These are phyloP conservation scores for Claviceps monticola DNA, from an alignment of 2,329 filamentous ascomycete genomes.

Conservation along the genomic window DNA sequence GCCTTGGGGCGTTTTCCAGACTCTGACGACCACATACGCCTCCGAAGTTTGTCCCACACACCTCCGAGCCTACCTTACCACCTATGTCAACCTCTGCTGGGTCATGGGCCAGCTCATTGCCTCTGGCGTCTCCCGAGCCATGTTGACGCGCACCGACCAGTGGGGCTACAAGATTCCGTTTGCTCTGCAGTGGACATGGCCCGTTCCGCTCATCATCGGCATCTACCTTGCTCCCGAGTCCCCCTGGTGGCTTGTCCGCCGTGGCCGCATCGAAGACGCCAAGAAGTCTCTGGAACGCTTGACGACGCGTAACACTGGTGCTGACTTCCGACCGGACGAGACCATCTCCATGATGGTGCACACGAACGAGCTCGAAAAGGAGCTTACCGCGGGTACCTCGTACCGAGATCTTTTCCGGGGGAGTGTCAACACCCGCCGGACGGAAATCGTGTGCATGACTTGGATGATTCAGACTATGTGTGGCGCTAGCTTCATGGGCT, in stretches of 20 bases:
- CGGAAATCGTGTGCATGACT: conserved; percentile 30
- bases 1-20: conserved; percentile 34
- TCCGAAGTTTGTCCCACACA: conserved; percentile 31
- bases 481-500: conserved; percentile 36
- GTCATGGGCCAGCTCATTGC: conserved; percentile 33
- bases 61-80: conserved; percentile 34
- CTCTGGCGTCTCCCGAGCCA: conserved; percentile 27
- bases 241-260: conserved; percentile 35
- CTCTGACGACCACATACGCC: conserved; percentile 32
- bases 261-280: conserved; percentile 24
- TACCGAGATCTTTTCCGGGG: conserved; percentile 36
- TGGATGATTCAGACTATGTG: conserved; percentile 28
- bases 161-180: conserved; percentile 36
- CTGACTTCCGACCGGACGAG: conserved; percentile 25
- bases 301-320: conserved; percentile 21
- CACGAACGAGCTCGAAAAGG: conserved; percentile 35
- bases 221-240: conserved; percentile 33
- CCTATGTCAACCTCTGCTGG: conserved; percentile 36
- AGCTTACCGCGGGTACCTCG: conserved; percentile 22
- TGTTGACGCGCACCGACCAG: conserved; percentile 23
- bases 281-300: conserved; percentile 25
- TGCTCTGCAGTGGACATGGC: conserved; percentile 35
- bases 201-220: conserved; percentile 27
- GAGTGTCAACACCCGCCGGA: conserved; percentile 27
- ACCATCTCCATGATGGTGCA: conserved; percentile 36